These are phyloP conservation scores for Pezicula radicicola DNA, from an alignment of 2,329 filamentous ascomycete species.

Conservation along the genomic window DNA sequence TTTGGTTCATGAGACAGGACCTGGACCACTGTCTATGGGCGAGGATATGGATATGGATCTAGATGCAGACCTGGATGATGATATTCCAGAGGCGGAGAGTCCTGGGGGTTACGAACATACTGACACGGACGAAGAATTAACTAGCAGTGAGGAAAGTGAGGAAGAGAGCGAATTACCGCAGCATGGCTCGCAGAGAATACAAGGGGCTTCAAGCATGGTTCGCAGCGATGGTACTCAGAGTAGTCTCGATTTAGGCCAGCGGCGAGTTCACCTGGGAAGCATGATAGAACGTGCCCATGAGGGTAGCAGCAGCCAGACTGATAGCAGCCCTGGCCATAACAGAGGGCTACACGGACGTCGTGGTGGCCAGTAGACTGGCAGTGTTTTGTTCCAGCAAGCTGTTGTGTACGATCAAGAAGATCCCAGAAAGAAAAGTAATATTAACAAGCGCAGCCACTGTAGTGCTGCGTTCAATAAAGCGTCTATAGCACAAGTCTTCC, in stretches of 20 bases:
- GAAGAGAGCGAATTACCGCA: slow-evolving; percentile 31
- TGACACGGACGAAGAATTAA: slow-evolving; percentile 66
- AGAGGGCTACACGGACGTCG: slow-evolving; percentile 1
- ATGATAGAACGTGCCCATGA: slow-evolving; percentile 15
- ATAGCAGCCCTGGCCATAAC: slow-evolving; percentile 22
- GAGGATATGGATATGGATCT: slow-evolving; percentile 47
- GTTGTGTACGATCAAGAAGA: neutral
- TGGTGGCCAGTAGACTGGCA: neutral
- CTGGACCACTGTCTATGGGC: slow-evolving; percentile 22
- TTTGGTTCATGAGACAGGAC: slow-evolving; percentile 34
- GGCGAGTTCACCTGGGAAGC: slow-evolving; percentile 13
- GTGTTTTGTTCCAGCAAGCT: neutral
- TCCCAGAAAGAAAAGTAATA: slow-evolving; percentile 2
- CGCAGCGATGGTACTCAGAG: slow-evolving; percentile 31
- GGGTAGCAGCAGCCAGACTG: slow-evolving; percentile 20
- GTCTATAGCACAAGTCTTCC: neutral
- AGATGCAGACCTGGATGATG: slow-evolving; percentile 69
- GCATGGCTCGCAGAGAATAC: neutral
- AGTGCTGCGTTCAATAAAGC: slow-evolving; percentile 5
- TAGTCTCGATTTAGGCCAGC: slow-evolving; percentile 20
- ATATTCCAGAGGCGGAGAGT: slow-evolving; percentile 62
- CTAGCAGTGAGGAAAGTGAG: slow-evolving; percentile 46
- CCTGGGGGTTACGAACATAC: slow-evolving; percentile 72
- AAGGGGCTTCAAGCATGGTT: slow-evolving; percentile 24
- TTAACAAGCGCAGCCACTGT: slow-evolving; percentile 6